Evolutionary conservation across 2,329 filamentous ascomycete genomes (phyloP), one percentile per base, ranked within the genome.

Genomic region (Fusarium miscanthi): DNA sequence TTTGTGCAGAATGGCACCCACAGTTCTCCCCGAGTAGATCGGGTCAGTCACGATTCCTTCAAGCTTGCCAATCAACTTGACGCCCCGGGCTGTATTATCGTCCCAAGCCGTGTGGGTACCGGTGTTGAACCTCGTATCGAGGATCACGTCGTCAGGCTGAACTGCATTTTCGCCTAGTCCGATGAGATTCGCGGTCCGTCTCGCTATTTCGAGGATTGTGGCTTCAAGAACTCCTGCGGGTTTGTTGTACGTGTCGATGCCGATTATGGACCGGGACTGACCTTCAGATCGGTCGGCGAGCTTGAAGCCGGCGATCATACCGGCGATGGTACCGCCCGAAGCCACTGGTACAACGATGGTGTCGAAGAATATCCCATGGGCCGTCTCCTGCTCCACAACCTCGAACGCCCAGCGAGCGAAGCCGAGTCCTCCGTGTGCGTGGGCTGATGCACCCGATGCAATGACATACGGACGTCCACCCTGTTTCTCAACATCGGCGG

Each of bases 331-430:
- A 23, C 38, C n/a, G 6, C 53, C 38, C 3, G 53, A 57, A 9
- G 38, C 53, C 53, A 45, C 53, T 30, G 53, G 30, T 11, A 45
- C 40, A 7, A 57, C 9, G 14, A 57, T 45, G 10, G 23, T 57
- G 23, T 45, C 40, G 23, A 43, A 33, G 16, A 45, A 43, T 35
- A 57, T 57, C 9, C 30, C 53, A 35, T 16, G 40, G 8, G 16
- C 23, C 23, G 13, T 6, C 13, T 57, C 53, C 12, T 57, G 53
- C 33, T 57, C 40, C 14, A 35, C 12, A 9, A 45, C 6, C 13
- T 57, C 30, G 23, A 45, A 57, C 21, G 53, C 53, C 53, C 53
- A 57, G 8, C 53, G 53, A 4, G 53, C n/a, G 4, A 43, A 57
- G 13, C 53, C 40, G 6, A 45, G 21, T 9, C 40, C 40, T 16